These are phyloP conservation scores for Botrytis medusae DNA, from an alignment of 2,329 filamentous ascomycete species.

Conservation along the genomic window DNA sequence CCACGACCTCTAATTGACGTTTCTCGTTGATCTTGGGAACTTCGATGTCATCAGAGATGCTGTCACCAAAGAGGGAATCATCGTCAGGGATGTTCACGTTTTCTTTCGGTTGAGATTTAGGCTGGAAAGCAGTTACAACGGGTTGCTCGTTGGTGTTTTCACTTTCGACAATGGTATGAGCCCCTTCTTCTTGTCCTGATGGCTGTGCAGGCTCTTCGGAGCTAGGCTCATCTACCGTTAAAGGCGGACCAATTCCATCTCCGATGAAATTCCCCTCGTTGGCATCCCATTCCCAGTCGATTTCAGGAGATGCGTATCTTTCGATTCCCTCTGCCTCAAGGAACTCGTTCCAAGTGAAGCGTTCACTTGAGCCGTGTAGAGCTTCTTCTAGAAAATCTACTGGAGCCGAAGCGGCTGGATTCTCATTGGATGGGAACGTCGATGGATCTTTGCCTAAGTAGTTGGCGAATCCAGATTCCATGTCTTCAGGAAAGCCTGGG, in stretches of 20 bases:
- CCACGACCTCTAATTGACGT: fast-evolving
- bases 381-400: background rate
- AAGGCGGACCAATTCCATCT: background rate
- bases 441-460: background rate
- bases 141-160: fast-evolving
- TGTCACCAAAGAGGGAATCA: background rate
- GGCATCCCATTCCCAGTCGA: background rate
- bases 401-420: background rate
- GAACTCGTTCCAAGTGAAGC: background rate
- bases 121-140: fast-evolving
- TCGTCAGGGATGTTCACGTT: background rate
- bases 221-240: background rate
- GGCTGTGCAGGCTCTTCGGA: background rate
- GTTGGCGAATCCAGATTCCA: background rate
- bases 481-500: background rate
- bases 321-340: background rate
- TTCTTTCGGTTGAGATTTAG: background rate
- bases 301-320: background rate
- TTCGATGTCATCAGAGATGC: background rate
- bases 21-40: fast-evolving
- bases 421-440: background rate
- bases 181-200: fast-evolving
- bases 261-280: background rate
- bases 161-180: fast-evolving
- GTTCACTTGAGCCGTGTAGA: no score